These are phyloP conservation scores for Vigna mungo DNA, from an alignment of 306 rosid species.

Conservation along the genomic window DNA sequence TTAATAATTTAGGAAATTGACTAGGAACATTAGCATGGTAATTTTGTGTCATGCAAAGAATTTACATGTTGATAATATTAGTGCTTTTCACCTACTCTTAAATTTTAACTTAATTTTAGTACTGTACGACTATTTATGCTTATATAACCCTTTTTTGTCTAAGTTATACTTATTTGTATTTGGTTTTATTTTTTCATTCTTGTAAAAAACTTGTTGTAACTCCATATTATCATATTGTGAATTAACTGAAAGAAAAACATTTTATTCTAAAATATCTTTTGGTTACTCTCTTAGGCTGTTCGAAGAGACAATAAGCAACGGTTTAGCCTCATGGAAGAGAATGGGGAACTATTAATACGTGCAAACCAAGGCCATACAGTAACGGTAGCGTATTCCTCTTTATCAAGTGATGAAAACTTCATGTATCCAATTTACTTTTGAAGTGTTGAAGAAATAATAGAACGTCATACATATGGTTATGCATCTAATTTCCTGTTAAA, in stretches of 20 bases:
- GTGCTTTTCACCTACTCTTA: neutral
- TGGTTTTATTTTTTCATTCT: constrained; percentile 6
- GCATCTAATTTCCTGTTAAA: constrained; percentile 16
- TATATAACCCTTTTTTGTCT: constrained; percentile 5
- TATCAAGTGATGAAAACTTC: neutral
- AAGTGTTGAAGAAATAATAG: constrained; percentile 10
- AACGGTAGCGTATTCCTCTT: constrained; percentile 51
- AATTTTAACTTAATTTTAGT: neutral
- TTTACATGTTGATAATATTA: constrained; percentile 17
- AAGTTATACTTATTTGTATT: constrained; percentile 6
- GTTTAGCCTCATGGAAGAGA: constrained; percentile 81
- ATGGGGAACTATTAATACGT: constrained; percentile 79
- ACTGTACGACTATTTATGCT: neutral
- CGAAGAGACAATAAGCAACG: constrained; percentile 89
- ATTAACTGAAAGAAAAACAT: constrained; percentile 30
- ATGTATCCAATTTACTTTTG: neutral
- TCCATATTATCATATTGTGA: constrained; percentile 17
- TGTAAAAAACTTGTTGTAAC: neutral
- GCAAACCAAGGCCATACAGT: constrained; percentile 96
- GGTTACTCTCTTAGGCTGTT: constrained; percentile 69
- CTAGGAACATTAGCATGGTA: constrained; percentile 2
- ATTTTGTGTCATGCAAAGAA: neutral
- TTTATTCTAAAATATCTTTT: constrained; percentile 32
- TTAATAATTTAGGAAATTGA: constrained; percentile 31
- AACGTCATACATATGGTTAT: constrained; percentile 6